phyloP scores from a whole-genome alignment of 495 filamentous ascomycete genomes.

The Aspergillus olivimuriae region DNA sequence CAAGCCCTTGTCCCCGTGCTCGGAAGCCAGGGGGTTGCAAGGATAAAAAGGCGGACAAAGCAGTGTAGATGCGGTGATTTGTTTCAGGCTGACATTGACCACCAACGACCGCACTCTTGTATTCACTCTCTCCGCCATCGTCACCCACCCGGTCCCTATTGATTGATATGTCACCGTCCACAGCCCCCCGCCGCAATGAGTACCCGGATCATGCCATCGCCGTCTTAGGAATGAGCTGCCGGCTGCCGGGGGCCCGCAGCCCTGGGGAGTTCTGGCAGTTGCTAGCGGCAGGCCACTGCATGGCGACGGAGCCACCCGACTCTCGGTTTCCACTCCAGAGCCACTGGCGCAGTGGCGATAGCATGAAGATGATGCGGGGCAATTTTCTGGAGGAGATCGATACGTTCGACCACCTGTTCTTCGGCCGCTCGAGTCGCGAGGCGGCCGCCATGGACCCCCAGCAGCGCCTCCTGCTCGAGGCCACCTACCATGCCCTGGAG shows the following conservation, averaged over 20 bases:
- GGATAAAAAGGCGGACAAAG: too few species aligned
- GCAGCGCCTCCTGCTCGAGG: conserved; percentile 33
- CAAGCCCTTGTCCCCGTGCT: too few species aligned
- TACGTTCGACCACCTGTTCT: conserved; percentile 23
- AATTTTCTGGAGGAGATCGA: conserved; percentile 26
- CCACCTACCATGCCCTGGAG: conserved; percentile 32
- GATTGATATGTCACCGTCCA: too few species aligned
- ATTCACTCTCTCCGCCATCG: too few species aligned
- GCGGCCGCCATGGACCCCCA: conserved; percentile 37
- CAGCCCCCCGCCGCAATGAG: too few species aligned
- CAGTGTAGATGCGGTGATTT: too few species aligned
- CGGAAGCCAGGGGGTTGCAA: too few species aligned
- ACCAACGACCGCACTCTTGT: too few species aligned
- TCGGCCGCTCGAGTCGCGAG: conserved; percentile 27
- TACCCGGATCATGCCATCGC: conserved; percentile 23
- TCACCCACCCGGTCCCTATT: too few species aligned
- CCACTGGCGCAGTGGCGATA: conserved; percentile 10
- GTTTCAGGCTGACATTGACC: too few species aligned
- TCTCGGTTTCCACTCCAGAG: conserved; percentile 8
- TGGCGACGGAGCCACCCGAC: conserved; percentile 10
- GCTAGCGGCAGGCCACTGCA: conserved; percentile 10
- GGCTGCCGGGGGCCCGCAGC: conserved; percentile 28
- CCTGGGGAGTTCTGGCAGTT: conserved; percentile 36
- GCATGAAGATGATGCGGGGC: too few species aligned
- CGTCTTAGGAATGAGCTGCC: conserved; percentile 36